phyloP scores from a whole-genome alignment of 495 filamentous ascomycete species.

The Venustampulla echinocandica region DNA sequence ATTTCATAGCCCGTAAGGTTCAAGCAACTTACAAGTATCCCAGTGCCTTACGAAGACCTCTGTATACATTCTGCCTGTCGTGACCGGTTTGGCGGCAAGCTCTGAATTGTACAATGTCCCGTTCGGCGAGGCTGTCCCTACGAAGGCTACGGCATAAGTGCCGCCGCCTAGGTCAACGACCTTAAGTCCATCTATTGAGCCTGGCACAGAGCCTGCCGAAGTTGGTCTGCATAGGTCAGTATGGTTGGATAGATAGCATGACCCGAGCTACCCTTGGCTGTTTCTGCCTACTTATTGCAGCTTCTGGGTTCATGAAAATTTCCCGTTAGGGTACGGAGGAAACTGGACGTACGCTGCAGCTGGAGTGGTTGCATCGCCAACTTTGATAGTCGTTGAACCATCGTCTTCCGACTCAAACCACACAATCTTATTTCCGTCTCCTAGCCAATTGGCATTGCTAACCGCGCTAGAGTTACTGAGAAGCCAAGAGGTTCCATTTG shows the following conservation, averaged over 20 bases:
- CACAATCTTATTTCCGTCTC: slow-evolving; percentile 48
- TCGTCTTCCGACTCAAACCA: slow-evolving; percentile 53
- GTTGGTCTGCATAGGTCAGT: slow-evolving; percentile 1
- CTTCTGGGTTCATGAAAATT: too few species aligned
- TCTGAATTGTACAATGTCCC: slow-evolving; percentile 52
- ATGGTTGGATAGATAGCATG: too few species aligned
- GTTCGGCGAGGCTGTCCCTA: slow-evolving; percentile 47
- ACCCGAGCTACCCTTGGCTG: background rate
- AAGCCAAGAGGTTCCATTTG: slow-evolving; percentile 52
- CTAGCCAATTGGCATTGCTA: slow-evolving; percentile 71
- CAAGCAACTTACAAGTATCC: slow-evolving; percentile 41
- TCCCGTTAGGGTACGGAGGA: background rate
- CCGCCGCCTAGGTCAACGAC: slow-evolving; percentile 48
- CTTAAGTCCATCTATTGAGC: slow-evolving; percentile 64
- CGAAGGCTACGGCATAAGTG: slow-evolving; percentile 58
- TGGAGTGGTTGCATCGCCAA: slow-evolving; percentile 46
- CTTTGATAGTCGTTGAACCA: slow-evolving; percentile 53
- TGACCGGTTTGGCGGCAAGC: slow-evolving; percentile 40
- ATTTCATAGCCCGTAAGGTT: too few species aligned
- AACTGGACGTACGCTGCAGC: slow-evolving; percentile 24
- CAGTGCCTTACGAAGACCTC: slow-evolving; percentile 66
- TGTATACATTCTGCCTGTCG: slow-evolving; percentile 56
- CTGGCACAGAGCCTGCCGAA: slow-evolving; percentile 49
- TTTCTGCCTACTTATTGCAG: background rate
- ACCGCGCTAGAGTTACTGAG: slow-evolving; percentile 55